Conservation (phyloP, 2,329 filamentous ascomycete genomes). For the Trichoderma sp. region DNA sequence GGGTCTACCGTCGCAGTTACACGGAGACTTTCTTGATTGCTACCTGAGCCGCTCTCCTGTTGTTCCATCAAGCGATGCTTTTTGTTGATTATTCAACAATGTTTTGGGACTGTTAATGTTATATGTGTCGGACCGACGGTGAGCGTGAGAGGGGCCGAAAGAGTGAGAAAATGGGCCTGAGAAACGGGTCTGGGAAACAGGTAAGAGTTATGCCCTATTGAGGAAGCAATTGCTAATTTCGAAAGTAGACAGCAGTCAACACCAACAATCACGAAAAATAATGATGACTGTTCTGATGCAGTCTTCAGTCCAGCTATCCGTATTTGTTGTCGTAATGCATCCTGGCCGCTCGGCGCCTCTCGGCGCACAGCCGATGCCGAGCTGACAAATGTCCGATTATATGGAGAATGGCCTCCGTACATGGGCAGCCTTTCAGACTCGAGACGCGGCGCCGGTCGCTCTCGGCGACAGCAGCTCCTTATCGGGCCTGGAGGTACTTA, state of each 20-base stretch:
- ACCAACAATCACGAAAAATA: background rate
- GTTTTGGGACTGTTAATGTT: background rate
- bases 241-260: background rate
- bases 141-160: background rate
- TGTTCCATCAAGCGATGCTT: background rate
- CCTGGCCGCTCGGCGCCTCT: constrained; percentile 6
- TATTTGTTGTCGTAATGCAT: background rate
- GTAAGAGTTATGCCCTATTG: background rate
- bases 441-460: constrained; percentile 2
- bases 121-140: background rate
- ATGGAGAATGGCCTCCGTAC: background rate
- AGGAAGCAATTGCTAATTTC: background rate
- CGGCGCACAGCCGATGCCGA: background rate
- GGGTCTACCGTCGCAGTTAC: background rate
- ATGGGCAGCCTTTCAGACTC: background rate
- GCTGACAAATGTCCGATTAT: constrained; percentile 7
- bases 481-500: background rate
- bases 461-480: background rate
- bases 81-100: background rate
- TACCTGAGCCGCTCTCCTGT: background rate
- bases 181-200: too few species aligned
- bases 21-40: background rate
- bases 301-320: background rate
- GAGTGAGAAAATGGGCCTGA: too few species aligned
- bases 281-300: background rate